Evolutionary conservation across 345 rosid species (phyloP), one percentile per base, ranked within the genome.

Genomic region (Tarenaya hassleriana): DNA sequence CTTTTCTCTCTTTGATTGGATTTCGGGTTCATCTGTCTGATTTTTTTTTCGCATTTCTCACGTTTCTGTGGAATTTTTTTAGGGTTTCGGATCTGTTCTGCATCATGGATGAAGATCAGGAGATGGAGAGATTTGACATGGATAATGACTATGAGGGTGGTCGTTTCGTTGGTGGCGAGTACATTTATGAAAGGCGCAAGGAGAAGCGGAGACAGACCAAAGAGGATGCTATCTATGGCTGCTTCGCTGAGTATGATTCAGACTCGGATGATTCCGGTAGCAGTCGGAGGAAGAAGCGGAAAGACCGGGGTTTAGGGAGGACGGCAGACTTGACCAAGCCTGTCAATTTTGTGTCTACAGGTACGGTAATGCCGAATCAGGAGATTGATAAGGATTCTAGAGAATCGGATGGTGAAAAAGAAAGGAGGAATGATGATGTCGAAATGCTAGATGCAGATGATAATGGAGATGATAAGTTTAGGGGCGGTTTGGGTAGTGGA

Each of bases 81-180:
- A 21, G 40, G 9, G 60, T 4, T 52, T 45, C 8, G 50, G 50
- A 47, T 60, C 60, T 10, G 7, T 52, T 47, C 5, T 40, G 53
- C 29, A 34, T 41, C 62, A 84, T 83, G 97, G 95, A 90, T 20
- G 96, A 86, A 31, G 64, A 81, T 41, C 91, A 84, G 58, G 94
- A 86, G 62, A 84, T 77, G 96, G 97, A 87, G 63, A 77, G 81
- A 46, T 90, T 84, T 53, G 80, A 75, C 16, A 72, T 77, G 87
- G 89, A 87, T 15, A 91, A 91, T 51, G 96, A 91, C 21, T 84
- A 65, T 40, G 98, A 91, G 20, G 98, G 64, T 13, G 95, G 86
- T 20, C 77, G 75, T 37, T 87, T 89, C 92, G 79, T 74, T 8
- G 55, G 62, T 34, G 92, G 82, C 16, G 96, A 91, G 69, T 84